Base-by-base conservation (phyloP, 305 asterid genomes). In the Plantago rigida region DNA sequence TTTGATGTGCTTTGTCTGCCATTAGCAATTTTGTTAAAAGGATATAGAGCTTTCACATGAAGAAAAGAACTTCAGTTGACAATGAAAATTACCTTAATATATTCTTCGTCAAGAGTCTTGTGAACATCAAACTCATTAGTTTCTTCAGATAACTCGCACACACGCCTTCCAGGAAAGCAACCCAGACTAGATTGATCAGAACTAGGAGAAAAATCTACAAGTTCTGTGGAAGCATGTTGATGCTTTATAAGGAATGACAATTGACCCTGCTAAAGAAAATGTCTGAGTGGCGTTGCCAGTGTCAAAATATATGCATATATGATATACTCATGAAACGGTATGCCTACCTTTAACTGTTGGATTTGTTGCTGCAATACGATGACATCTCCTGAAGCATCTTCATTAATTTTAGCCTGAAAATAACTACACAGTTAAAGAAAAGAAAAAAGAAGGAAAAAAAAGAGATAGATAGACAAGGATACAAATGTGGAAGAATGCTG, bases 381-480 rank as follows among this genome's bases (percentile, higher is more conserved):
- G 51, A 84, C 90, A 69, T 82, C 87, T 22, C 87, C 88, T 45
- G 93, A 82, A 67, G 96, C 93, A 79, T 88, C 96, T 82, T 88
- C 96, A 67, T 86, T 88, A 66, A 88, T 80, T 77, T 80, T 88
- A 71, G 96, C 96, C 96, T 88, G 79, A 54, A 67, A 48, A 68
- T 42, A 50, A 66, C 24, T 3, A 13, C 46, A 53, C 63, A 12
- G 69, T 41, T 66, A 17, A 17, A 17, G 0, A 17, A 17, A 17
- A 17, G 0, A 17, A 17, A 17, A 0, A 17, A 17, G 0, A 17
- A 17, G 19, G 19, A 66, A 47, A 42, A 51, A 56, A 67, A 5
- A 7, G 1, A 17, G 49, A 70, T 53, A 67, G 31, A 71, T 28
- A 17, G 28, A 45, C 39, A 50, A 44, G 62, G 54, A 41, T 56